phyloP scores from a whole-genome alignment of 75 land plant species.

The Cupressus sempervirens region DNA sequence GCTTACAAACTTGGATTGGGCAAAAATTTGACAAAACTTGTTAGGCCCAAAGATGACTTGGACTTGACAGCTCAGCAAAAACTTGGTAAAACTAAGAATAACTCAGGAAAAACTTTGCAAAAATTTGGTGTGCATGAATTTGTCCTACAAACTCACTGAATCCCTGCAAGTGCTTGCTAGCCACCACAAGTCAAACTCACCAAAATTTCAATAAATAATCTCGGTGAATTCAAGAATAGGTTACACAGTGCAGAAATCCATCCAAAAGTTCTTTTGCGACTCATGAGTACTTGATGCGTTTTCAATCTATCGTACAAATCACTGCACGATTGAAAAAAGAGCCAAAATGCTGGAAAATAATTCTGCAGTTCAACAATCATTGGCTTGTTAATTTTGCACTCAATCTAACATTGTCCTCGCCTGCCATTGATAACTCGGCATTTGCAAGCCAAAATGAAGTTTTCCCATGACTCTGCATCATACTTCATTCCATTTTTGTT shows the following conservation, averaged over 20 bases:
- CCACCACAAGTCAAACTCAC: too few relatives aligned
- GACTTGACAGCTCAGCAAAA: not conserved
- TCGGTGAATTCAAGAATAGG: too few relatives aligned
- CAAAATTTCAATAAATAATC: too few relatives aligned
- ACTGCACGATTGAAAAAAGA: not conserved
- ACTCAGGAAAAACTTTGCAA: not conserved
- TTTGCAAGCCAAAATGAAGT: not conserved
- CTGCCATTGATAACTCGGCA: not conserved
- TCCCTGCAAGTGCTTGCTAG: too few relatives aligned
- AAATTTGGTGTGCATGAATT: not conserved
- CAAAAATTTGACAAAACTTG: not conserved
- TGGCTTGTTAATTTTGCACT: too few relatives aligned
- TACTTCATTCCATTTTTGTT: conserved; percentile 1
- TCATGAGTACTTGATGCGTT: too few relatives aligned
- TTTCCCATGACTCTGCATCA: not conserved
- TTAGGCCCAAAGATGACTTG: not conserved
- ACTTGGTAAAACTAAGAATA: not conserved
- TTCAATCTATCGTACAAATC: not conserved
- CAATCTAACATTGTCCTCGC: too few relatives aligned
- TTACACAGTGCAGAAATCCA: too few relatives aligned
- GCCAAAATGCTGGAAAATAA: not conserved
- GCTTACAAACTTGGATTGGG: not conserved
- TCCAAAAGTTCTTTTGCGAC: too few relatives aligned
- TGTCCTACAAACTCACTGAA: not conserved
- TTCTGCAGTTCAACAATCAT: too few relatives aligned